phyloP scores from a whole-genome alignment of 495 filamentous ascomycete species.

The Neurospora discreta region DNA sequence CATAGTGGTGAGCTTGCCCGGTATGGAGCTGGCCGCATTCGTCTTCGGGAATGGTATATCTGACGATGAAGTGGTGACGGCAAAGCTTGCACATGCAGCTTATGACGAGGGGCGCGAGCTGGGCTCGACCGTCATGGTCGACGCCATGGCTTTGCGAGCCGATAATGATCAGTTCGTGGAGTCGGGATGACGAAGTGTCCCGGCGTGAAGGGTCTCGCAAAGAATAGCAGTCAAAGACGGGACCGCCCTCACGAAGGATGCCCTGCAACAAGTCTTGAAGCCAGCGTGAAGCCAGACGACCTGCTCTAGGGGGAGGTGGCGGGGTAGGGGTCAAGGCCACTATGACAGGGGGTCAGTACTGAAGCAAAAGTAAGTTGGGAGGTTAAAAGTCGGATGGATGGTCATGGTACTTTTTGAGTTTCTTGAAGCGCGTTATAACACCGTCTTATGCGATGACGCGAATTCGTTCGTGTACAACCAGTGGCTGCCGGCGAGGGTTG shows the following conservation, averaged over 20 bases:
- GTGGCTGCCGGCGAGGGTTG: neutral
- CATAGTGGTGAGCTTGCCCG: neutral
- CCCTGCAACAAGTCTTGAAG: constrained; percentile 17
- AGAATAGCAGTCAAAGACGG: constrained; percentile 2
- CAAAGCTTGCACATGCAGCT: constrained; percentile 22
- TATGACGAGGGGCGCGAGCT: constrained; percentile 1
- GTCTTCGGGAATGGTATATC: constrained; percentile 1
- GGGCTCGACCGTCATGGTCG: constrained; percentile 5
- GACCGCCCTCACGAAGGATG: neutral
- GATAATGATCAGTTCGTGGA: constrained; percentile 17
- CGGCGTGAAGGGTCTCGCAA: constrained; percentile 7
- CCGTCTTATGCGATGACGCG: neutral
- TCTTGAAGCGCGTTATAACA: neutral
- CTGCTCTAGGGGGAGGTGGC: constrained; percentile 1
- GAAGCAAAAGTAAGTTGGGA: neutral
- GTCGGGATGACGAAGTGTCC: neutral
- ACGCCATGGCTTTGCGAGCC: constrained; percentile 12
- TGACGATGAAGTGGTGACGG: constrained; percentile 24
- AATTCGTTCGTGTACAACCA: neutral
- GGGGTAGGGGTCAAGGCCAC: neutral
- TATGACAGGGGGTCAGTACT: neutral
- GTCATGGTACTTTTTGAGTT: neutral
- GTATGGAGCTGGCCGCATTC: constrained; percentile 2
- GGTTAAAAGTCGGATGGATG: neutral
- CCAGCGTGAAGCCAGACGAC: constrained; percentile 14